Conservation (phyloP, 148 eudicot genomes). For the Fagopyrum tataricum region DNA sequence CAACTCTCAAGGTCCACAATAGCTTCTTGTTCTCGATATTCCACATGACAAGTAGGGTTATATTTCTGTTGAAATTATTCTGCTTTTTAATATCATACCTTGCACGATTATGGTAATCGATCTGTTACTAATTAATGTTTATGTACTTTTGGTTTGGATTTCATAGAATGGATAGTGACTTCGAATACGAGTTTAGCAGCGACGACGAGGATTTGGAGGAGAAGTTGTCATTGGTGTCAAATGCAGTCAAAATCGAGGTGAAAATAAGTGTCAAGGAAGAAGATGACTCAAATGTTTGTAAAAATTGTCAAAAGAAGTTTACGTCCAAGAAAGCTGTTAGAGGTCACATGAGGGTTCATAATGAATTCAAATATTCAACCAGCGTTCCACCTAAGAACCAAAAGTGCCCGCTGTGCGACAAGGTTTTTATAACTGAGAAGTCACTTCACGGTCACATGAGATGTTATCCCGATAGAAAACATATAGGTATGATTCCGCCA, state of each 20-base stretch:
- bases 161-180: background rate
- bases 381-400: background rate
- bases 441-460: no score
- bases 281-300: no score
- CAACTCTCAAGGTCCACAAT: background rate
- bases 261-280: background rate
- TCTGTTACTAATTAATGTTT: background rate
- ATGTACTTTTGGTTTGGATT: background rate
- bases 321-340: background rate
- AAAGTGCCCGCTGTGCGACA: slow-evolving; percentile 10
- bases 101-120: no score
- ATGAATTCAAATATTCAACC: background rate
- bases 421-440: slow-evolving; percentile 32
- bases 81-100: no score
- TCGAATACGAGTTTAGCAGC: background rate
- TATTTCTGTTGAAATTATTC: no score
- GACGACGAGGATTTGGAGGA: background rate
- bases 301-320: background rate
- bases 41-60: background rate
- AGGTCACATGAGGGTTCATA: slow-evolving; percentile 4
- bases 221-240: background rate
- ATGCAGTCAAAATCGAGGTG: background rate
- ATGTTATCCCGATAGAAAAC: no score
- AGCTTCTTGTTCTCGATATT: background rate
- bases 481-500: no score